phyloP scores from a whole-genome alignment of 352 stramenopile species.

The Globisporangium abappressorium region DNA sequence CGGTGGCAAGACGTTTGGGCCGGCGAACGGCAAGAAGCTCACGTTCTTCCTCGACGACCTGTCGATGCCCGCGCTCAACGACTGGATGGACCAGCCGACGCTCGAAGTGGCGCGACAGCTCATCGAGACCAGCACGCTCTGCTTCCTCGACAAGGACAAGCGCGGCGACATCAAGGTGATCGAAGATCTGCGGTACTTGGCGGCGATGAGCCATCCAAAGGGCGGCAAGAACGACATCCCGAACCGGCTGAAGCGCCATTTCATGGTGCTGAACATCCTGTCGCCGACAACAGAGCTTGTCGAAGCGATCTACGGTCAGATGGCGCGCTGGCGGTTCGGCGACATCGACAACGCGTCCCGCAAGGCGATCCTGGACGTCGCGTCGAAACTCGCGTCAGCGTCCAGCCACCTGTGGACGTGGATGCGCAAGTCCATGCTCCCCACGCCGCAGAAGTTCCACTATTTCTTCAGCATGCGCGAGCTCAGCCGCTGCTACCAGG shows the following conservation, averaged over 20 bases:
- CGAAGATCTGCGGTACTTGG: conserved; percentile 65
- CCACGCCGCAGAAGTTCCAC: conserved; percentile 79
- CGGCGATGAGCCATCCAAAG: conserved; percentile 55
- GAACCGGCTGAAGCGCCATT: conserved; percentile 88
- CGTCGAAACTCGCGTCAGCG: conserved; percentile 37
- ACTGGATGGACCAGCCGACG: conserved; percentile 74
- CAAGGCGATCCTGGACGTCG: conserved; percentile 46
- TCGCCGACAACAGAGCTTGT: conserved; percentile 72
- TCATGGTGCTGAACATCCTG: conserved; percentile 86
- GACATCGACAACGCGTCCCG: conserved; percentile 23
- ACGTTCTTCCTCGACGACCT: conserved; percentile 83
- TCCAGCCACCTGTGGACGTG: conserved; percentile 70
- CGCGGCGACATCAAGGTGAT: conserved; percentile 75
- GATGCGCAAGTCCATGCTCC: conserved; percentile 64
- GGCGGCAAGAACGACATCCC: conserved; percentile 84
- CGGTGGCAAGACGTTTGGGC: conserved; percentile 77
- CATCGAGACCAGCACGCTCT: conserved; percentile 61
- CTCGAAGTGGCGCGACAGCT: conserved; percentile 75
- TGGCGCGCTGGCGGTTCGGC: conserved; percentile 57
- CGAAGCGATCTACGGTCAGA: conserved; percentile 85
- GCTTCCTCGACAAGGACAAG: conserved; percentile 86
- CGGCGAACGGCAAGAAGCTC: conserved; percentile 64
- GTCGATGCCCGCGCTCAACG: conserved; percentile 60
- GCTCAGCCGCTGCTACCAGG: conserved; percentile 75
- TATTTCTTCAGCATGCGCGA: conserved; percentile 83